phyloP scores from a whole-genome alignment of 768 basidiomycete genomes.

The Suillus lakei region DNA sequence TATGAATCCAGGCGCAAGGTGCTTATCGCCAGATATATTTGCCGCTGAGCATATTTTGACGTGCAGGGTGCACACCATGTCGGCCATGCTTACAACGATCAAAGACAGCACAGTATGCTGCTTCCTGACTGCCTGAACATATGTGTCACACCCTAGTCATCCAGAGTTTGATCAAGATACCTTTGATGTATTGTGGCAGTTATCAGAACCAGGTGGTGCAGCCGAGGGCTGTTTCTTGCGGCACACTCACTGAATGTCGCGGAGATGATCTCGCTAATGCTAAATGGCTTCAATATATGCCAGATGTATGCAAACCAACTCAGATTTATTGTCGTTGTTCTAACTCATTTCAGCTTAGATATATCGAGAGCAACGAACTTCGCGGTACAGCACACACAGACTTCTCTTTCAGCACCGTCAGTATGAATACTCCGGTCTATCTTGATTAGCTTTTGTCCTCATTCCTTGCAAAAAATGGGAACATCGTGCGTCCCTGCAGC shows the following conservation, averaged over 20 bases:
- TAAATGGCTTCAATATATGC: constrained; percentile 51
- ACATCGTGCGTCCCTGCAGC: constrained; percentile 65
- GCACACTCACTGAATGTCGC: constrained; percentile 62
- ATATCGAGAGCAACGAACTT: constrained; percentile 46
- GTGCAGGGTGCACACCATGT: constrained; percentile 81
- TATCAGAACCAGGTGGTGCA: constrained; percentile 61
- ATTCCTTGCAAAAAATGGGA: constrained; percentile 64
- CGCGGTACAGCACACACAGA: constrained; percentile 48
- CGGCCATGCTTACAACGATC: constrained; percentile 55
- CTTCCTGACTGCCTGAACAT: not conserved
- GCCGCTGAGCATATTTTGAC: not conserved
- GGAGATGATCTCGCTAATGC: constrained; percentile 38
- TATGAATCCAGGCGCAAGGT: constrained; percentile 67
- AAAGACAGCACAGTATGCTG: constrained; percentile 57
- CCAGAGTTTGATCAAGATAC: constrained; percentile 73
- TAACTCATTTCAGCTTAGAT: constrained; percentile 32
- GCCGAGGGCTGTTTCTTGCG: constrained; percentile 69
- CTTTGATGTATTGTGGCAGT: constrained; percentile 74
- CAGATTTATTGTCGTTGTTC: constrained; percentile 9
- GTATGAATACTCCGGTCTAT: constrained; percentile 68
- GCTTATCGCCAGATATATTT: constrained; percentile 42
- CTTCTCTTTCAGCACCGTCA: constrained; percentile 65
- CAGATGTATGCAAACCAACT: constrained; percentile 44
- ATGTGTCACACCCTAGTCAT: not conserved
- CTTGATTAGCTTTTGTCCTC: constrained; percentile 64